Conservation (phyloP, 2,329 filamentous ascomycete species). For the Dothidotthia symphoricarpi region DNA sequence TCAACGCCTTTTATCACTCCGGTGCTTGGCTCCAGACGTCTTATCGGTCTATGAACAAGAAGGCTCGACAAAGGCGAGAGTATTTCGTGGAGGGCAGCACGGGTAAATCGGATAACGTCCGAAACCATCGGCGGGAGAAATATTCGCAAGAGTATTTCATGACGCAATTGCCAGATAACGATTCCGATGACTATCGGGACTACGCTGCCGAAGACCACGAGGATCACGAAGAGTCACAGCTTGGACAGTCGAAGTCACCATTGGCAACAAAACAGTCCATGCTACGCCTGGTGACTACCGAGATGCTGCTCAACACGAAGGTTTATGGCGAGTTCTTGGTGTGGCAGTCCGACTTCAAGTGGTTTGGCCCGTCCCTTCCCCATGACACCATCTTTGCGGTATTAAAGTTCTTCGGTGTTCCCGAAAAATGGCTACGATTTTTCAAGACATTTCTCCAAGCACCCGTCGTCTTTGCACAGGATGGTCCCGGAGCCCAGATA, state of each 20-base stretch:
- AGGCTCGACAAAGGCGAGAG: slow-evolving; percentile 44
- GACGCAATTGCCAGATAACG: slow-evolving; percentile 52
- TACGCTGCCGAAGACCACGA: slow-evolving; percentile 45
- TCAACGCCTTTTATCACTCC: slow-evolving; percentile 40
- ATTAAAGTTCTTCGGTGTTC: slow-evolving; percentile 27
- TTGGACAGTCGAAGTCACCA: slow-evolving; percentile 43
- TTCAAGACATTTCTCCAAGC: slow-evolving; percentile 50
- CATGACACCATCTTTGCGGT: slow-evolving; percentile 31
- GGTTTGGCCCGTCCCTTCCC: slow-evolving; percentile 28
- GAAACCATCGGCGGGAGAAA: slow-evolving; percentile 30
- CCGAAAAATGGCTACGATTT: slow-evolving; percentile 25
- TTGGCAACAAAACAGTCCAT: slow-evolving; percentile 56
- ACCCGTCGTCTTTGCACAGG: slow-evolving; percentile 58
- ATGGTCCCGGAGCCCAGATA: slow-evolving; percentile 47
- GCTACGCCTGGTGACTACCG: slow-evolving; percentile 57
- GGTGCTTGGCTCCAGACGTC: slow-evolving; percentile 45
- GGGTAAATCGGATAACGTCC: slow-evolving; percentile 26
- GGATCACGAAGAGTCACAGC: slow-evolving; percentile 19
- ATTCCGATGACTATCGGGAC: slow-evolving; percentile 40
- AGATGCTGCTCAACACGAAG: slow-evolving; percentile 53
- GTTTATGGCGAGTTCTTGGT: slow-evolving; percentile 53
- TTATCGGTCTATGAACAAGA: slow-evolving; percentile 32
- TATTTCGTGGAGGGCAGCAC: slow-evolving; percentile 1
- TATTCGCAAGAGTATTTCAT: slow-evolving; percentile 55
- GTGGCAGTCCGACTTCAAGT: slow-evolving; percentile 56